Evolutionary conservation across 495 filamentous ascomycete species (phyloP), one percentile per base, ranked within the genome.

Genomic region (Penicillium turbatum): DNA sequence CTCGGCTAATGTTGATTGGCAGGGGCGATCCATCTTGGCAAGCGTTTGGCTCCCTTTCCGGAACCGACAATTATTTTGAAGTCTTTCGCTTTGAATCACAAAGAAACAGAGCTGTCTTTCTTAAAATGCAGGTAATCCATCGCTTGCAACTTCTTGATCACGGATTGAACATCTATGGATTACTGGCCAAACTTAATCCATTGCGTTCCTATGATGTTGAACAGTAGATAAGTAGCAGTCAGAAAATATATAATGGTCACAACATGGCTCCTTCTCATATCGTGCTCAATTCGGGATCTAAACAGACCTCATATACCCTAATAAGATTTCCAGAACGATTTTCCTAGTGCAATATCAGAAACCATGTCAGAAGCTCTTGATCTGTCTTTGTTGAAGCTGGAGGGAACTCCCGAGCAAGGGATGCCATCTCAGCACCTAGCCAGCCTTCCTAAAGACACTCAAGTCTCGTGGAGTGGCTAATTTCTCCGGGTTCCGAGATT

Each of bases 401-500:
- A n/a, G n/a, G 58, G 63, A 27, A 59, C 53, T 35, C 58, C 57
- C 17, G 38, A 60, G n/a, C 53, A 67, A 60, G 61, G 10, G 41
- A 48, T 26, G 47, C 47, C 0, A 32, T 57, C 17, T 64, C 55
- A 1, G 30, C 42, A 15, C n/a, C n/a, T n/a, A n/a, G n/a, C n/a
- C n/a, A n/a, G 50, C 44, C 3, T 50, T 67, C 7, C 61, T 67
- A 1, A 15, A 52, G 2, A 58, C 45, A 1, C 39, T 64, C 1
- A 67, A 64, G 41, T 62, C 54, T n/a, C 56, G 62, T 2, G 65
- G 62, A 16, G 59, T 53, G 3, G 65, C 50, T 32, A 62, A 63
- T 57, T 80, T 78, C 51, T 67, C 58, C 0, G 82, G 81, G 7
- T 87, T 86, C 66, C 76, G 79, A 55, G 61, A 17, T 87, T 85